Base-by-base conservation (phyloP, 2,329 filamentous ascomycete species). In the Colletotrichum incanum region DNA sequence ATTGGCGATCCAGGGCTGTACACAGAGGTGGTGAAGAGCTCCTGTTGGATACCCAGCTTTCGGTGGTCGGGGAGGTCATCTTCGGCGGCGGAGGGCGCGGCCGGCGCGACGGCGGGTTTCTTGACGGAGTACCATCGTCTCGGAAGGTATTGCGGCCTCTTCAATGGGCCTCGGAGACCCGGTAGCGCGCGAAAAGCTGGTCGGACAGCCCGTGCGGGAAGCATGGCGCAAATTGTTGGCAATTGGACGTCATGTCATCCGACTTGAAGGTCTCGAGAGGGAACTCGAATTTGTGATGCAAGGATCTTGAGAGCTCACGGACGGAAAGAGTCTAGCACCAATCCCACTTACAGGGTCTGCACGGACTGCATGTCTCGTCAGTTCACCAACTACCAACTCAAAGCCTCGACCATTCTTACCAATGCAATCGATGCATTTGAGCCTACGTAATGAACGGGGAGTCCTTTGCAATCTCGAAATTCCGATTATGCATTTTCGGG, bases 1-100 rank as follows among this genome's bases (percentile, higher is more conserved):
- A 97, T 91, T 3, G 94, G 94, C 20, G 94, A 96, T 1, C 94
- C 94, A 3, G 95, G 94, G 77, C 93, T 96, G 80, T 95, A 95
- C 47, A 88, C 81, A 1, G 94, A 95, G 18, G 90, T 94, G 47
- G 91, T 93, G 81, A 96, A 97, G 49, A 97, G 89, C 76, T 93
- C 90, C 77, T 96, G 94, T 71, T 90, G 86, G 62, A 88, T 76
- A 59, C 87, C 90, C 70, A 92, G 85, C 75, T 88, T 85, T 75
- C 90, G 87, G 78, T 92, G 91, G 76, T 92, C 90, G 70, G 86
- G 82, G 72, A 82, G 79, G 28, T 75, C 70, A 60, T 70, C 60
- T 41, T 70, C 62, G 66, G 67, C 31, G 43, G 41, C 43, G 8
- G 60, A 47, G 6, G 45, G 28, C 16, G 41, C 47, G 31, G 12